Evolutionary conservation across 148 eudicot genomes (phyloP), one percentile per base, ranked within the genome.

Genomic region (Fallopia convolvulus): DNA sequence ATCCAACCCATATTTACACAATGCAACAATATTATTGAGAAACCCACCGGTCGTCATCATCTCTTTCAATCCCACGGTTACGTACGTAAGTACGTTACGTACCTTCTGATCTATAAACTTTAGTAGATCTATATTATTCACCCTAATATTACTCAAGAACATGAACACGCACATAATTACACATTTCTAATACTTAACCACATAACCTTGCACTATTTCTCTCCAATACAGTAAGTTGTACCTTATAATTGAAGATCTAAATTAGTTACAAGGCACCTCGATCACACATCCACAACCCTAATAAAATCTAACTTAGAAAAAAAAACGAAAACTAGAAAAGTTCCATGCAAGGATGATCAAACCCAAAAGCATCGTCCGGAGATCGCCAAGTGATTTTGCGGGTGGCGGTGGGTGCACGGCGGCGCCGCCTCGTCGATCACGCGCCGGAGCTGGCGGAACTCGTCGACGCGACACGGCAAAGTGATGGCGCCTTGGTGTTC

Each of bases 401-500:
- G 30, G 26, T 53, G 58, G 23, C 58, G n/a, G 58, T 53, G 60
- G 20, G 66, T 3, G n/a, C 12, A 52, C 33, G 30, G 30, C 66
- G 32, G 30, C 66, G 32, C 32, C 66, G 32, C 66, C 32, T 32
- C 39, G 70, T 63, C 70, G 5, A 63, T 63, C 6, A 30, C 0
- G 21, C 70, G 36, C 32, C 7, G 36, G 17, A 63, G 70, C 5
- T 23, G 70, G 4, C 70, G 70, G 70, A 63, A 63, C 6, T 26
- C 70, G 8, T 63, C 39, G 39, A 63, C 17, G 21, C 70, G 70
- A 2, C 70, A 63, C 3, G 70, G 40, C 30, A 63, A 30, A 1
- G 70, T 63, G 70, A 63, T 63, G 36, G 70, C 70, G 17, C 70
- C 70, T 12, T 30, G 70, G 39, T 63, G 70, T 6, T 63, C 70